Percentiles rank a stretch among this genome's conserved stretches.
Evolutionary conservation across 768 basidiomycete species (phyloP).

Genomic region (Termitomyces sp.): DNA sequence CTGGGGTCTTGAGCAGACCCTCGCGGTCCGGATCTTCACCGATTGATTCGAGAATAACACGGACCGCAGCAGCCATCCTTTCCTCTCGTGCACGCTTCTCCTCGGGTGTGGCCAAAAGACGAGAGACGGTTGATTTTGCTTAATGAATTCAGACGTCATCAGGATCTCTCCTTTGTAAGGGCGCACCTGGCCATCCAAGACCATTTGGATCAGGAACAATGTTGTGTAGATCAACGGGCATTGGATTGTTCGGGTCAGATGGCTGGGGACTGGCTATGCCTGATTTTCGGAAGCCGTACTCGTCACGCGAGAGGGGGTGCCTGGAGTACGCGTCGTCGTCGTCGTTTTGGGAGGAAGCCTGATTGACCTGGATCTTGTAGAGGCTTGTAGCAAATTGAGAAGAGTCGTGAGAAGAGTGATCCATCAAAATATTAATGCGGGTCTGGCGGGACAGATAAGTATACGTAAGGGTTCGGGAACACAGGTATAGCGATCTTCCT

Average conservation of each 20-base stretch:
- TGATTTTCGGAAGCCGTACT: constrained; percentile 79
- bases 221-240: constrained; percentile 32
- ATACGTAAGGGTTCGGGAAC: too few relatives aligned
- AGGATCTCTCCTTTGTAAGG: neutral
- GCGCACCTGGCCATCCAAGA: constrained; percentile 87
- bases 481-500: too few relatives aligned
- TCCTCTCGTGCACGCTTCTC: constrained; percentile 70
- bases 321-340: constrained; percentile 5
- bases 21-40: constrained; percentile 98
- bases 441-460: constrained; percentile 4
- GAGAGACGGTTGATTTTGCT: constrained; percentile 89
- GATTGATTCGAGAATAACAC: constrained; percentile 92
- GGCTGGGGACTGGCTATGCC: constrained; percentile 58
- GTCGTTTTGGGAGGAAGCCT: constrained; percentile 1
- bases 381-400: constrained; percentile 41
- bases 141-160: constrained; percentile 7
- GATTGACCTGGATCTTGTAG: constrained; percentile 37
- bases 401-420: constrained; percentile 1
- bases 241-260: constrained; percentile 21
- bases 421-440: constrained; percentile 8
- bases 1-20: constrained; percentile 86
- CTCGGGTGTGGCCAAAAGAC: constrained; percentile 73
- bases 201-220: constrained; percentile 61
- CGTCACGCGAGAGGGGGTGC: constrained; percentile 50
- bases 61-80: constrained; percentile 77